Evolutionary conservation across 208 protist genomes (phyloP).

Genomic region (Crithidia bombi): DNA sequence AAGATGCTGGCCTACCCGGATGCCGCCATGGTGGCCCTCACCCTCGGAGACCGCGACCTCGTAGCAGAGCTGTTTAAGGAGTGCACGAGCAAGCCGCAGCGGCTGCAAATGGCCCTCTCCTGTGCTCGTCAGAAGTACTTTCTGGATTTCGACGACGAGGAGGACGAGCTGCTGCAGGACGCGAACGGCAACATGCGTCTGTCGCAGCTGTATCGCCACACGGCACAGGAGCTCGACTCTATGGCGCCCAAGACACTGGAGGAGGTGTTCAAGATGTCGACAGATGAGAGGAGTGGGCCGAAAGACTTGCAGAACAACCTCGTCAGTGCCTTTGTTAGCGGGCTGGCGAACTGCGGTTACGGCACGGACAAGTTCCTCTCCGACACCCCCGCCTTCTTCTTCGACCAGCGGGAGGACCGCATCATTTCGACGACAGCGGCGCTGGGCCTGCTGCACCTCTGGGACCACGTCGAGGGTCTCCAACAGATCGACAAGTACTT

Average conservation of each 20-base stretch:
- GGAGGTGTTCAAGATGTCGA: constrained; percentile 97
- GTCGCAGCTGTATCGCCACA: constrained; percentile 94
- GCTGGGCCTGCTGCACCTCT: constrained; percentile 97
- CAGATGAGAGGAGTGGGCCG: constrained; percentile 36
- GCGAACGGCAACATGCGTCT: constrained; percentile 96
- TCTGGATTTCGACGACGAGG: constrained; percentile 84
- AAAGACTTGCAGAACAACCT: constrained; percentile 95
- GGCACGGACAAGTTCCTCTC: constrained; percentile 98
- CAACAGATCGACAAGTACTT: constrained; percentile 97
- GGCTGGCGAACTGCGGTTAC: constrained; percentile 95
- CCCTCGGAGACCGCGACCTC: constrained; percentile 81
- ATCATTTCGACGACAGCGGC: constrained; percentile 96
- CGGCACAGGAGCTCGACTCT: constrained; percentile 95
- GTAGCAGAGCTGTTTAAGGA: constrained; percentile 83
- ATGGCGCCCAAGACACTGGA: constrained; percentile 97
- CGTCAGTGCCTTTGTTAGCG: constrained; percentile 97
- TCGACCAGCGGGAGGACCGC: constrained; percentile 97
- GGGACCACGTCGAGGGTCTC: constrained; percentile 97
- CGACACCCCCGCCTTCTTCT: constrained; percentile 89
- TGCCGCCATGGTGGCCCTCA: constrained; percentile 91
- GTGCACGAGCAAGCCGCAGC: constrained; percentile 63
- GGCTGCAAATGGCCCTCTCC: constrained; percentile 95
- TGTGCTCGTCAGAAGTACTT: constrained; percentile 91
- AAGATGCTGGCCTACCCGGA: constrained; percentile 92
- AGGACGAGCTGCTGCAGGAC: constrained; percentile 89